phyloP scores from a whole-genome alignment of 176 grass and related monocot species.

The Tillandsia fasciculata region DNA sequence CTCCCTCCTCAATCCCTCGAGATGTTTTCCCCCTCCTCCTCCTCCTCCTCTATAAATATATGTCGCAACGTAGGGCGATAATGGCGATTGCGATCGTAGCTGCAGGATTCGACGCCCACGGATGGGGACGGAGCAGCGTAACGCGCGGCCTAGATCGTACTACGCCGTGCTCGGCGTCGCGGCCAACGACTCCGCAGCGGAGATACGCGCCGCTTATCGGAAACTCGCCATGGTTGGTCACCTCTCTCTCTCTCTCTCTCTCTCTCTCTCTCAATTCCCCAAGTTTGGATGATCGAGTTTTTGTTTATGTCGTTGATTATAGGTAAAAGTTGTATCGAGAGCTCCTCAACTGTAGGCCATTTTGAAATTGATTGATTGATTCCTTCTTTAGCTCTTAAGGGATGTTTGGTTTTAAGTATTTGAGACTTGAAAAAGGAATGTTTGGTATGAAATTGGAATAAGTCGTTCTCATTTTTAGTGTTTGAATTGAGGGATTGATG shows the following conservation, averaged over 20 bases:
- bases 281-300: too few relatives aligned
- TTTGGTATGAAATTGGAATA: too few relatives aligned
- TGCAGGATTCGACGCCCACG: neutral
- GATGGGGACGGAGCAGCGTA: constrained; percentile 1
- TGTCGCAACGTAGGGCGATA: neutral
- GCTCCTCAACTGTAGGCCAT: too few relatives aligned
- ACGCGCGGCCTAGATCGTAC: constrained; percentile 25
- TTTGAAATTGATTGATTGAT: too few relatives aligned
- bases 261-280: too few relatives aligned
- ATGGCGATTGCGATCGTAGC: neutral
- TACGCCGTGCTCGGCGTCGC: constrained; percentile 70
- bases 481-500: too few relatives aligned
- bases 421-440: too few relatives aligned
- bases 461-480: too few relatives aligned
- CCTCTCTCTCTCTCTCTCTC: neutral
- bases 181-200: constrained; percentile 33
- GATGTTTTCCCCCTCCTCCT: constrained; percentile 25
- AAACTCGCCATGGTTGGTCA: constrained; percentile 70
- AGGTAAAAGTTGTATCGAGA: too few relatives aligned
- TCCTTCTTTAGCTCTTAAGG: too few relatives aligned
- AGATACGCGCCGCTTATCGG: constrained; percentile 71
- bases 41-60: neutral
- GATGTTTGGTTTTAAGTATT: too few relatives aligned
- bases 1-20: neutral
- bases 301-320: too few relatives aligned